Conservation (phyloP, 768 basidiomycete genomes). For the Suillus placidus region DNA sequence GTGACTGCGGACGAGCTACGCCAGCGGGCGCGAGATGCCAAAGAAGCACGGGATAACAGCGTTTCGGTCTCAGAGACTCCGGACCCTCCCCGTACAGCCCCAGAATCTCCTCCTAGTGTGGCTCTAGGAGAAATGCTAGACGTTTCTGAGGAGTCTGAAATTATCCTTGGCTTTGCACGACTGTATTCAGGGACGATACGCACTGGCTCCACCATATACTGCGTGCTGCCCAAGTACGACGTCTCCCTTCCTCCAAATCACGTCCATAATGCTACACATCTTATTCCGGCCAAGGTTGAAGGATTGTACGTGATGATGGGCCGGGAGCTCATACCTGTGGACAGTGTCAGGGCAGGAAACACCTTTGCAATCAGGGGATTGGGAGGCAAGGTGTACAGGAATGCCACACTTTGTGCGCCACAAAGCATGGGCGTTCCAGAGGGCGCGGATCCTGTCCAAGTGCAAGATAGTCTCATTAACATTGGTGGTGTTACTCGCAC, state of each 20-base stretch:
- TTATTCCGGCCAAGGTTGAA: conserved; percentile 63
- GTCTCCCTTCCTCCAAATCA: conserved; percentile 61
- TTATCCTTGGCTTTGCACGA: conserved; percentile 89
- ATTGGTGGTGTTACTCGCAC: conserved; percentile 67
- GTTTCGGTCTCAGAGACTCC: conserved; percentile 8
- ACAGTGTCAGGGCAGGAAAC: conserved; percentile 86
- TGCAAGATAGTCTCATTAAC: conserved; percentile 69
- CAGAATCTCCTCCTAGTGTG: neutral
- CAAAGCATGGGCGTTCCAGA: conserved; percentile 44
- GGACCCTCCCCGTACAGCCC: conserved; percentile 8
- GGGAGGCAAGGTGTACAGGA: conserved; percentile 88
- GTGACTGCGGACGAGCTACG: conserved; percentile 87
- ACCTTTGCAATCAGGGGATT: conserved; percentile 92
- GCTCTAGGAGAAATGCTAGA: neutral
- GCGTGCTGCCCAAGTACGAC: conserved; percentile 88
- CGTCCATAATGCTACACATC: conserved; percentile 65
- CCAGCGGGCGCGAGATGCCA: conserved; percentile 57
- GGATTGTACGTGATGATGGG: conserved; percentile 98
- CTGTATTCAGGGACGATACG: conserved; percentile 88
- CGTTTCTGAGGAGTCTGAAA: conserved; percentile 45
- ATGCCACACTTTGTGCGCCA: conserved; percentile 85
- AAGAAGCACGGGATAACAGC: conserved; percentile 38
- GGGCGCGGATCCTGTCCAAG: conserved; percentile 33
- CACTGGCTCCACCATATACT: conserved; percentile 64
- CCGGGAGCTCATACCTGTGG: conserved; percentile 82